A percentile compares a stretch with the other conserved stretches of the same genome.
These are phyloP conservation scores for Tulasnella sp. DNA, from an alignment of 768 basidiomycete genomes.

Conservation along the genomic window DNA sequence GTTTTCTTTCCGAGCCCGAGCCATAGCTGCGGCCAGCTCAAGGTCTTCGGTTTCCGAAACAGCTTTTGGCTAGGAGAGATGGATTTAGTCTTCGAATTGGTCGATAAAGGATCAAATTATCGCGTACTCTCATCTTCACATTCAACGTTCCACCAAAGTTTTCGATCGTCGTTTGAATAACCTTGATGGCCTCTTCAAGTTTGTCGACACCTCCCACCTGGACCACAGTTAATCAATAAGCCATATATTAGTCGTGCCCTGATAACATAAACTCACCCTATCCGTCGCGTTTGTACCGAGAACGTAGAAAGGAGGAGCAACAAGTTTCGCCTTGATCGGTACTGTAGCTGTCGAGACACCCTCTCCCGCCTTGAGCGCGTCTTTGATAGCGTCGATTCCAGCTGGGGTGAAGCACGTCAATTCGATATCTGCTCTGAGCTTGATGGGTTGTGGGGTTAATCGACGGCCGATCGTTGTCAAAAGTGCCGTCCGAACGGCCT, in stretches of 20 bases:
- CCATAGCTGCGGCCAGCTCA: constrained; percentile 96
- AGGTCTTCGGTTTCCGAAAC: constrained; percentile 97
- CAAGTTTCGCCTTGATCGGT: constrained; percentile 94
- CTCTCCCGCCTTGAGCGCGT: constrained; percentile 85
- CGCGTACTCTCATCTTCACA: constrained; percentile 91
- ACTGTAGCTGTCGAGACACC: constrained; percentile 78
- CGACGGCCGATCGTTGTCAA: constrained; percentile 85
- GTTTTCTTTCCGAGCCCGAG: constrained; percentile 88
- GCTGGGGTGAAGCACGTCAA: constrained; percentile 93
- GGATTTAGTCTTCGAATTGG: not conserved
- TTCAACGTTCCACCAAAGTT: constrained; percentile 78
- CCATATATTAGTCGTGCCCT: not conserved
- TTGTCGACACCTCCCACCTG: constrained; percentile 86
- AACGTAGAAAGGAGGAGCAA: constrained; percentile 94
- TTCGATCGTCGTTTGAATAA: constrained; percentile 80
- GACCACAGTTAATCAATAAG: not conserved
- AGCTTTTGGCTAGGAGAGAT: constrained; percentile 74
- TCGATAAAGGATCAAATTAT: not conserved
- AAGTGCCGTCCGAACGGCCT: constrained; percentile 59
- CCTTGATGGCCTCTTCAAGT: constrained; percentile 88
- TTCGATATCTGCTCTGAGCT: constrained; percentile 96
- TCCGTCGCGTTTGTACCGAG: constrained; percentile 95
- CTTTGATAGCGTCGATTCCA: constrained; percentile 95
- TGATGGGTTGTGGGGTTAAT: constrained; percentile 96
- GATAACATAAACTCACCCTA: constrained; percentile 53